These are phyloP conservation scores for Sarocladium strictum DNA, from an alignment of 2,329 filamentous ascomycete species.

Conservation along the genomic window DNA sequence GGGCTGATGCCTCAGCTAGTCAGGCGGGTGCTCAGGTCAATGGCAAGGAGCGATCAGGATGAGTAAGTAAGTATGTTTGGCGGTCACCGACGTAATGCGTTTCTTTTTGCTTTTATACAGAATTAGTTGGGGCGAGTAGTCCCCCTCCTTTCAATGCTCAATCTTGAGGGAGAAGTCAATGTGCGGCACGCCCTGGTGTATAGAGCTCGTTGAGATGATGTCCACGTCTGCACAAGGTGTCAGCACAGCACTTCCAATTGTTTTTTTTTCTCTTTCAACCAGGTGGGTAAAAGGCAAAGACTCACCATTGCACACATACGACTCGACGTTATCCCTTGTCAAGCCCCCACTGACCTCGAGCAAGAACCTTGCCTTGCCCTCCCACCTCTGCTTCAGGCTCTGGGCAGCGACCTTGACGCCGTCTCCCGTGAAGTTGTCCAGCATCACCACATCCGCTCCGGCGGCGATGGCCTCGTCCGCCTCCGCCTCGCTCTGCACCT, in stretches of 20 bases:
- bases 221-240: slow-evolving; percentile 66
- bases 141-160: slow-evolving; percentile 23
- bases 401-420: slow-evolving; percentile 69
- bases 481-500: slow-evolving; percentile 82
- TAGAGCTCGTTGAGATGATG: slow-evolving; percentile 91
- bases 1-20: slow-evolving; percentile 14
- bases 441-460: slow-evolving; percentile 92
- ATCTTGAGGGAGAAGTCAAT: slow-evolving; percentile 97
- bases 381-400: slow-evolving; percentile 75
- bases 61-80: no score
- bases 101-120: neutral
- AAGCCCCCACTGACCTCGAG: slow-evolving; percentile 91
- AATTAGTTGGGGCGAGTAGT: neutral
- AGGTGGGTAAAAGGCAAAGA: slow-evolving; percentile 13
- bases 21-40: slow-evolving; percentile 12
- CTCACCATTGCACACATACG: slow-evolving; percentile 71
- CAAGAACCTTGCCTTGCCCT: slow-evolving; percentile 65
- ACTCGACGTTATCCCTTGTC: slow-evolving; percentile 74
- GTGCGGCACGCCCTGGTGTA: slow-evolving; percentile 91
- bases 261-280: no score
- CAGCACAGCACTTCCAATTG: neutral
- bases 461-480: slow-evolving; percentile 87
- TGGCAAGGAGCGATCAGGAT: neutral
- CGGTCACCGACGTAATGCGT: no score
- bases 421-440: slow-evolving; percentile 87